Evolutionary conservation across 805 yeast genomes (phyloP).

Genomic region (Sugiyamaella qingdaonensis): DNA sequence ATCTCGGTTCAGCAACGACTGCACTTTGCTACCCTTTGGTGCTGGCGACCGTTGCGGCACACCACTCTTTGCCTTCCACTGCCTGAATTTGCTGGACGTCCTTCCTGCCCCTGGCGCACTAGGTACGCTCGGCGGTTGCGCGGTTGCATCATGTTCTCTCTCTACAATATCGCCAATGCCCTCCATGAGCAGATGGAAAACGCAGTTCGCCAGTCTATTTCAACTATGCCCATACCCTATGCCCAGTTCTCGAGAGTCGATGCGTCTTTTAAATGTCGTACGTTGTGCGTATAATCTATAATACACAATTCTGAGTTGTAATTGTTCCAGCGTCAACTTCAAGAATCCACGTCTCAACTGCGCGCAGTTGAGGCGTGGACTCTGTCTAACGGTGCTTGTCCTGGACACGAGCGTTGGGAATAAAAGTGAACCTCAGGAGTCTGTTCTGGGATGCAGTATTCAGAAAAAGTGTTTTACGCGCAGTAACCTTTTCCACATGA

Average conservation of each 20-base stretch:
- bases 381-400: no score
- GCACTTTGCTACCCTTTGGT: slow-evolving; percentile 4
- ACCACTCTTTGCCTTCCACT: background rate
- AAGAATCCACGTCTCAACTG: no score
- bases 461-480: no score
- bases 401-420: no score
- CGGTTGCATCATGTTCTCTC: slow-evolving; percentile 16
- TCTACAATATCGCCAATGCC: slow-evolving; percentile 71
- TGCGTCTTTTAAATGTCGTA: no score
- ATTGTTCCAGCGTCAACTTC: no score
- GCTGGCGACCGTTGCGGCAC: slow-evolving; percentile 3
- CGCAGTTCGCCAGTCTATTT: background rate
- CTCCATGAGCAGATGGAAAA: slow-evolving; percentile 45
- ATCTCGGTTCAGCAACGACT: slow-evolving; percentile 7
- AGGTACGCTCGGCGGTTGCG: slow-evolving; percentile 12
- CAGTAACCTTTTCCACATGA: no score
- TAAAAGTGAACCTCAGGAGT: no score
- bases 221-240: background rate
- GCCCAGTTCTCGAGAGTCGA: background rate
- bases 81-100: slow-evolving; percentile 3
- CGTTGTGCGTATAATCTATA: no score
- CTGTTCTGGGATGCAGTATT: no score
- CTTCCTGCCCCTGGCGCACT: slow-evolving; percentile 4
- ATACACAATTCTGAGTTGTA: no score
- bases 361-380: no score